Base-by-base conservation (phyloP, 2,329 filamentous ascomycete genomes). In the Ceratocystis diversiconidia region DNA sequence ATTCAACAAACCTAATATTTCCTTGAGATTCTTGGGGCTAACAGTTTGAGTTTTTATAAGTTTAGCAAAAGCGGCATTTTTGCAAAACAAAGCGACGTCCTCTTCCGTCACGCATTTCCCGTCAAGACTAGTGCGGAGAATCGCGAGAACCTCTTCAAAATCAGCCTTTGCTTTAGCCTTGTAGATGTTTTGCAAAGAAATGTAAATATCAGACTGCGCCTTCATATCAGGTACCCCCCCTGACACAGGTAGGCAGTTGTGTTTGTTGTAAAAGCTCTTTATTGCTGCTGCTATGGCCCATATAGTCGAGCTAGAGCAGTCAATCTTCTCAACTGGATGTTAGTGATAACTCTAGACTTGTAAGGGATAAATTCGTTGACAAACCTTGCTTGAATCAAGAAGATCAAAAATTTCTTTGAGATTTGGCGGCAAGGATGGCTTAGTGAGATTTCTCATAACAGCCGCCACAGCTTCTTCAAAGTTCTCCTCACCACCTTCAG, bases 151-250 rank as follows among this genome's bases (percentile, higher is more conserved):
- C 74, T 95, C 88, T 36, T 83, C 82, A 15, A 86, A 78, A 71
- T 99, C 94, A 71, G 82, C 78, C 43, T 88, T 85, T 55, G 94
- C 91, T 75, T 96, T 95, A 25, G 79, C 76, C 76, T 95, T 96
- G 82, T 97, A 99, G 67, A 97, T 84, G 71, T 89, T 92, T 73
- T 97, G 94, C 12, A 99, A 81, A 71, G 86, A 81, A 70, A 99
- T 87, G 76, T 99, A 99, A 68, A 95, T 88, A 65, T 81, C 84
- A 2, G 92, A 96, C 72, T 92, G 84, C 2, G 94, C 91, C 78
- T 99, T 99, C 94, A 99, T 99, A 74, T 99, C 94, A 1, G 95
- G 94, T 1, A 99, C 79, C 2, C 87, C 85, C 12, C 94, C 95
- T 0, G 92, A 87, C 0, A 99, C 79, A 17, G 94, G 94, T 4